Base-by-base conservation (phyloP, 257 asterid species). In the Nemophila menziesii region DNA sequence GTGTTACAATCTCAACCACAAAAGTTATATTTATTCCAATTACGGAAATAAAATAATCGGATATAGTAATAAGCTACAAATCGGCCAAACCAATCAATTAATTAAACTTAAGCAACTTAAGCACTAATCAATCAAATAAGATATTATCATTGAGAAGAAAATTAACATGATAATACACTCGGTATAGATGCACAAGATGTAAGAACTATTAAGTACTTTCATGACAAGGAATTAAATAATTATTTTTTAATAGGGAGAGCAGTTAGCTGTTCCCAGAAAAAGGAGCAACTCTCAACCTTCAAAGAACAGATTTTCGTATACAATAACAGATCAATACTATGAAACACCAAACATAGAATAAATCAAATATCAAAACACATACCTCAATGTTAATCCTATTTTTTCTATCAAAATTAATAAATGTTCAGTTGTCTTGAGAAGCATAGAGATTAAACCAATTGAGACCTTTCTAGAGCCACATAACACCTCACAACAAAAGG, bases 401-500 rank as follows among this genome's bases (percentile, higher is more conserved):
- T 37, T 9, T 5, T 20, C 39, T 22, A 46, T 26, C 57, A 54
- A 46, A 63, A 49, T 52, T 43, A 13, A 48, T 55, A 19, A 39
- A 57, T 29, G 1, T 43, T 48, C 43, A 33, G 34, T 48, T 43
- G 16, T 14, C 20, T 33, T 15, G 10, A 7, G 24, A 34, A 24
- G 34, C 27, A n/a, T 16, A 22, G 29, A 49, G 44, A 44, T 42
- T 29, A 6, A 4, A 37, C 46, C 19, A 47, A 53, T 45, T 29
- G 21, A 15, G 44, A 11, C 39, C 65, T 41, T 55, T 48, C 50
- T 38, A 55, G 45, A 63, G 64, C 60, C 52, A 64, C 65, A 38
- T 53, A 58, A 27, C 55, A 65, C 64, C 73, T 69, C 70, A 71
- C 29, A 70, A 57, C 55, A 60, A 61, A 56, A 60, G n/a, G 74